A percentile compares a stretch with the other conserved stretches of the same genome.
Evolutionary conservation across 2,329 filamentous ascomycete species (phyloP).

Genomic region (Cladosporium sp.): DNA sequence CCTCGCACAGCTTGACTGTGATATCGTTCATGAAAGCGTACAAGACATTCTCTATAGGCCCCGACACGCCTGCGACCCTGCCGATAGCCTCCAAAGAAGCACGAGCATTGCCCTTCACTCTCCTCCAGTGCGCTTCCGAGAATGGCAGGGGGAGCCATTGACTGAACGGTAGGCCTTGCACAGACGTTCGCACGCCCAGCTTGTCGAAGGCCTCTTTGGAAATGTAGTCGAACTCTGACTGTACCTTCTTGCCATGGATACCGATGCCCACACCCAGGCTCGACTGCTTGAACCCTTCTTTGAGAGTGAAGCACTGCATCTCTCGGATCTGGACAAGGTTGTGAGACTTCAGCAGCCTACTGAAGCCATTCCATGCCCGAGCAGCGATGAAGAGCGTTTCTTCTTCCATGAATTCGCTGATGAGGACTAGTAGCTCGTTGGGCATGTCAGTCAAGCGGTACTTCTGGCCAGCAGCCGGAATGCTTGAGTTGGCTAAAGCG

Average conservation of each 20-base stretch:
- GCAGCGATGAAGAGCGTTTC: constrained; percentile 18
- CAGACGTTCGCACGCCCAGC: constrained; percentile 15
- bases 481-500: background rate
- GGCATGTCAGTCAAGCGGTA: constrained; percentile 15
- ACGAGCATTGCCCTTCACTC: constrained; percentile 10
- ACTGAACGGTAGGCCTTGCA: constrained; percentile 19
- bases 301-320: constrained; percentile 24
- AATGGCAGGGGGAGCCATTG: constrained; percentile 22
- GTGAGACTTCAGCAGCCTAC: constrained; percentile 15
- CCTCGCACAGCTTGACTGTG: constrained; percentile 17
- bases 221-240: constrained; percentile 24
- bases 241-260: constrained; percentile 12
- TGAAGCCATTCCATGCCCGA: constrained; percentile 21
- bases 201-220: constrained; percentile 18
- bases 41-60: constrained; percentile 17
- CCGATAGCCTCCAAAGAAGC: constrained; percentile 12
- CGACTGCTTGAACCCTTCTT: constrained; percentile 18
- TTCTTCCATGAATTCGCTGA: constrained; percentile 20
- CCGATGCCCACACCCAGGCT: constrained; percentile 21
- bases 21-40: constrained; percentile 24
- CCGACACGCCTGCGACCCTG: background rate
- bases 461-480: background rate
- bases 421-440: constrained; percentile 16
- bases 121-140: constrained; percentile 19
- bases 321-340: constrained; percentile 21